Evolutionary conservation across 2,329 filamentous ascomycete species (phyloP).

Genomic region (Colletotrichum sp.): DNA sequence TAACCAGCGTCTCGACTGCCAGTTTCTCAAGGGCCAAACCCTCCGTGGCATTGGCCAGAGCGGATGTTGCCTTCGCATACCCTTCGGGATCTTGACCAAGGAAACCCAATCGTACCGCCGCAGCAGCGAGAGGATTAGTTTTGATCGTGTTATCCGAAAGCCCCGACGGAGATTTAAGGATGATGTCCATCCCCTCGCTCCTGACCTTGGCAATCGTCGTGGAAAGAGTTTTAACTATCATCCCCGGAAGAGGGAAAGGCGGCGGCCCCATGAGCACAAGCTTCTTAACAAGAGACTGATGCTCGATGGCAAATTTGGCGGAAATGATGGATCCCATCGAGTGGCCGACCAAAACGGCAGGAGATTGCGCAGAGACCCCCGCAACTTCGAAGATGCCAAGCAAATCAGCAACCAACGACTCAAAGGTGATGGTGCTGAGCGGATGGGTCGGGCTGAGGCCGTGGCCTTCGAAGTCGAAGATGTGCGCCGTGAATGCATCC

Average conservation of each 20-base stretch:
- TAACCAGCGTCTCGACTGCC: constrained; percentile 37
- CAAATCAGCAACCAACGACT: constrained; percentile 48
- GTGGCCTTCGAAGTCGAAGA: constrained; percentile 62
- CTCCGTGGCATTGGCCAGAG: constrained; percentile 44
- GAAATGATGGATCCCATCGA: constrained; percentile 57
- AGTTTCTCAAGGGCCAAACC: constrained; percentile 37
- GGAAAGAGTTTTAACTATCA: constrained; percentile 26
- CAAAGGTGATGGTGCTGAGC: constrained; percentile 43
- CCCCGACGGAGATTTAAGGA: constrained; percentile 35
- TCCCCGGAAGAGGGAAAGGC: constrained; percentile 43
- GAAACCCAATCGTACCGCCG: constrained; percentile 47
- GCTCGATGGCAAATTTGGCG: constrained; percentile 40
- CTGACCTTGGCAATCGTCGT: constrained; percentile 44
- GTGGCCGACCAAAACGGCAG: constrained; percentile 52
- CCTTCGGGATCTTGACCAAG: constrained; percentile 54
- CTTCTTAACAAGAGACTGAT: constrained; percentile 44
- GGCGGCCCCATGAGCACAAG: constrained; percentile 54
- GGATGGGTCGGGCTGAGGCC: constrained; percentile 57
- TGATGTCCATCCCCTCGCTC: constrained; percentile 45
- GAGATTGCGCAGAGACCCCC: constrained; percentile 27
- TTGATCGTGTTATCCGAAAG: constrained; percentile 38
- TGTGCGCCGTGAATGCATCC: constrained; percentile 37
- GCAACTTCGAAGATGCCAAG: constrained; percentile 38
- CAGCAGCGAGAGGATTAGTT: constrained; percentile 41
- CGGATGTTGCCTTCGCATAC: constrained; percentile 59